Evolutionary conservation across 768 basidiomycete species (phyloP), one percentile per base, ranked within the genome.

Genomic region (Boletus tomentosulus): DNA sequence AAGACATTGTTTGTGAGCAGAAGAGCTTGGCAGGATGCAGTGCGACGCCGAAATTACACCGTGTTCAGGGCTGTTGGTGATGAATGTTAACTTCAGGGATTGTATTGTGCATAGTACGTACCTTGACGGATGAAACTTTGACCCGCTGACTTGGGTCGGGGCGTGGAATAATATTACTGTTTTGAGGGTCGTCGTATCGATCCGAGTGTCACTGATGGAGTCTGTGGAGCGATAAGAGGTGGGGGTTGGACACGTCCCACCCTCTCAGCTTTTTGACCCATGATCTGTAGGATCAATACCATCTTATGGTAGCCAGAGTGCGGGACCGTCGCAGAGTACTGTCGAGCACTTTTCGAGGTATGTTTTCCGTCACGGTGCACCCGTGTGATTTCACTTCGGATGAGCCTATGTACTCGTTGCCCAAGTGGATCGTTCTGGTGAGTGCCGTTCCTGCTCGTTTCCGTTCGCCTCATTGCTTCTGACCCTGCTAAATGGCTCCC

Each of bases 161-260:
- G 12, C 8, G 39, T 46, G 52, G 22, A 46, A 31, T 15, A 39
- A 22, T 11, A 13, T 6, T 31, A 4, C 46, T 9, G 10, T 31
- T 25, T 42, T 25, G 22, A 13, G 12, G 30, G 11, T 16, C 9
- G 13, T 62, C 62, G 65, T 50, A 67, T 66, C 64, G 65, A 66
- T 66, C 65, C 65, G 65, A 62, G 42, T 15, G 13, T 19, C 19
- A 19, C 19, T 19, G 19, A 19, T 15, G 56, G 31, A 22, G 34
- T n/a, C 3, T 7, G 28, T 57, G 38, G 50, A 57, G 44, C 15
- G 65, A 66, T 67, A 67, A 67, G 57, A 57, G 16, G 25, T 8
- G 28, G 16, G 50, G 16, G 50, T 51, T 46, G 53, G 31, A 50
- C n/a, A 48, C 50, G 19, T 11, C 34, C 46, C 19, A 34, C 39